Base-by-base conservation (phyloP, 768 basidiomycete species). In the Boletus tomentosulus region DNA sequence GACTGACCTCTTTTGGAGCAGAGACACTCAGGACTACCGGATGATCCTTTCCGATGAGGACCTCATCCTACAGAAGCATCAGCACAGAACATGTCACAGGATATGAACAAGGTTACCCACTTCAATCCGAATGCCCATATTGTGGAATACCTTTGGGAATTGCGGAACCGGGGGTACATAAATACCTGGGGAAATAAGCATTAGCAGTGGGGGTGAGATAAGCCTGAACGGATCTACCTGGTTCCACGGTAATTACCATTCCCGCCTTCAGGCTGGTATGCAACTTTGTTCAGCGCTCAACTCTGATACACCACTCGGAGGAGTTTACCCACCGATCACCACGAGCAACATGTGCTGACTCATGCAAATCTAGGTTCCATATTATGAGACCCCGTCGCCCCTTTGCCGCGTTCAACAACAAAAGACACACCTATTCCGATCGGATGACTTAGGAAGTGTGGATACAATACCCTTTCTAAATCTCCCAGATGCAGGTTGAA, bases 241-340 rank as follows among this genome's bases (percentile, higher is more conserved):
- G 92, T 64, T 97, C 95, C 54, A 98, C 80, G 1, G 95, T 97
- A 42, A 97, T 83, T 7, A 97, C 91, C 84, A 93, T 97, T 0
- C 94, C 94, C 7, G 78, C 77, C 57, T 84, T 78, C 51, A 98
- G 67, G 25, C 92, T 90, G 46, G 41, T 22, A 50, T 39, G 41
- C 22, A 15, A 41, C 30, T 42, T 59, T 54, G 56, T 51, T 54
- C 46, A 57, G 6, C 24, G 53, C 11, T 16, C 44, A 43, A 48
- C 22, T 45, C 37, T 33, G 19, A 56, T 6, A 54, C 27, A 31
- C 25, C 41, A 45, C 48, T 37, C 28, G 30, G 25, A 41, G 25
- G 24, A 46, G 4, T 51, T 57, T 9, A 11, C 44, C 70, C 84
- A 84, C 85, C 73, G 68, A 22, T 73, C 77, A 52, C 73, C 68